phyloP scores from a whole-genome alignment of 257 asterid species.

The Echites panduratus region DNA sequence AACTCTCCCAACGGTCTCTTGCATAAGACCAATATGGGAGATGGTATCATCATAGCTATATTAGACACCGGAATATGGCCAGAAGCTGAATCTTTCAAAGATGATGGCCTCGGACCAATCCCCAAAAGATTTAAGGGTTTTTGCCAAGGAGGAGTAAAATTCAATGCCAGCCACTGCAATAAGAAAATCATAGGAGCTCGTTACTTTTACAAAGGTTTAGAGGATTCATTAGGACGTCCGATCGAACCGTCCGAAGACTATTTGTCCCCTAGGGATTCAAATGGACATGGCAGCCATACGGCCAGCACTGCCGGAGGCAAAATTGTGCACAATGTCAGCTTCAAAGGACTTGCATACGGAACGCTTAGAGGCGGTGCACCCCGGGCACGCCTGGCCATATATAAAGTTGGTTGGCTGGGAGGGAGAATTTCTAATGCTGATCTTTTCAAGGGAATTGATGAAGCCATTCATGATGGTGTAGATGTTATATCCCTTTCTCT shows the following conservation, averaged over 20 bases:
- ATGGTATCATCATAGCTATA: conserved; percentile 24
- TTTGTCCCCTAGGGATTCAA: not conserved
- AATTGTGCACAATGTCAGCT: conserved; percentile 28
- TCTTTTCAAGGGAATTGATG: conserved; percentile 20
- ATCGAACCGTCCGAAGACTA: conserved; percentile 12
- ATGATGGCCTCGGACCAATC: conserved; percentile 34
- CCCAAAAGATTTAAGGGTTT: conserved; percentile 37
- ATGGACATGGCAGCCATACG: too few relatives aligned
- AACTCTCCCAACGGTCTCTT: not conserved
- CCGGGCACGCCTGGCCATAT: conserved; percentile 36
- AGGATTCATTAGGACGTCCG: not conserved
- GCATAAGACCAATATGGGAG: conserved; percentile 3
- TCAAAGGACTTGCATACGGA: conserved; percentile 28
- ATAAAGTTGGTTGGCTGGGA: conserved; percentile 37
- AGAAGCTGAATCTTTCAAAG: conserved; percentile 27
- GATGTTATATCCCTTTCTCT: conserved; percentile 19
- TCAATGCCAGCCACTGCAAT: conserved; percentile 26
- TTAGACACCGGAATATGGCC: conserved; percentile 49
- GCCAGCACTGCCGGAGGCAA: too few relatives aligned
- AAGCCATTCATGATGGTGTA: conserved; percentile 24
- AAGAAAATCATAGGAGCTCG: conserved; percentile 40
- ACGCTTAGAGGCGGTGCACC: conserved; percentile 49
- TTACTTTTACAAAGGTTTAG: not conserved
- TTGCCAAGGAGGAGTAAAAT: conserved; percentile 23
- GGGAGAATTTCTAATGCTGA: conserved; percentile 11